A percentile compares a stretch with the other conserved stretches of the same genome.
These are phyloP conservation scores for Atkinsonella texensis DNA, from an alignment of 2,329 filamentous ascomycete genomes.

Conservation along the genomic window DNA sequence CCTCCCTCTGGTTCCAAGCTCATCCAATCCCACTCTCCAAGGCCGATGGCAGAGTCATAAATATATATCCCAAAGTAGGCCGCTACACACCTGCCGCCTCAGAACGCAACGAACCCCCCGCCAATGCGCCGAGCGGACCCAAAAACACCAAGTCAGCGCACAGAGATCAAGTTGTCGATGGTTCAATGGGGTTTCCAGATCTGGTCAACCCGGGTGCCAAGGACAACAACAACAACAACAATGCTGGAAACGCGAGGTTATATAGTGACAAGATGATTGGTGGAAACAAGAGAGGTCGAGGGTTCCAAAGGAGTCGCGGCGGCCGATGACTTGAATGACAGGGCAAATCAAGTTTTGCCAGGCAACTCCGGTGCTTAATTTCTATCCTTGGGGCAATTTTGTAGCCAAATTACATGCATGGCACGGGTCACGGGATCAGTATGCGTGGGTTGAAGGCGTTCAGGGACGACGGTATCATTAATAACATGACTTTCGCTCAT, in stretches of 20 bases:
- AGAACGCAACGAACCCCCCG: slow-evolving; percentile 16
- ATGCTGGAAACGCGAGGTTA: slow-evolving; percentile 26
- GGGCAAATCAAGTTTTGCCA: background rate
- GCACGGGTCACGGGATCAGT: no score
- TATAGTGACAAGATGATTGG: slow-evolving; percentile 39
- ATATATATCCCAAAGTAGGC: slow-evolving; percentile 57
- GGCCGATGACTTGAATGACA: background rate
- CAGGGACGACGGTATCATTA: no score
- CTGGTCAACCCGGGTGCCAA: slow-evolving; percentile 23
- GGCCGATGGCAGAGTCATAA: slow-evolving; percentile 64
- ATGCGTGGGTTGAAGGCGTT: no score
- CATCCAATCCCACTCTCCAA: slow-evolving; percentile 13
- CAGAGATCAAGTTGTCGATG: slow-evolving; percentile 36
- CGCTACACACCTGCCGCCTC: slow-evolving; percentile 20
- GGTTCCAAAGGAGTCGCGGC: slow-evolving; percentile 12
- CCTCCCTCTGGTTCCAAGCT: background rate
- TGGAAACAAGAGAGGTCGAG: slow-evolving; percentile 16
- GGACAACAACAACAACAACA: slow-evolving; percentile 11
- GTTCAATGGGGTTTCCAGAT: slow-evolving; percentile 41
- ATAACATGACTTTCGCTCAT: no score
- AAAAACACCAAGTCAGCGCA: slow-evolving; percentile 13
- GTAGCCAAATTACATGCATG: background rate
- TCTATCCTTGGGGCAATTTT: background rate
- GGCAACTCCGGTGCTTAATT: background rate
- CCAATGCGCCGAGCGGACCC: slow-evolving; percentile 21